A percentile compares a stretch with the other conserved stretches of the same genome.
Evolutionary conservation across 2,329 filamentous ascomycete genomes (phyloP).

Genomic region (Alternaria triticina): DNA sequence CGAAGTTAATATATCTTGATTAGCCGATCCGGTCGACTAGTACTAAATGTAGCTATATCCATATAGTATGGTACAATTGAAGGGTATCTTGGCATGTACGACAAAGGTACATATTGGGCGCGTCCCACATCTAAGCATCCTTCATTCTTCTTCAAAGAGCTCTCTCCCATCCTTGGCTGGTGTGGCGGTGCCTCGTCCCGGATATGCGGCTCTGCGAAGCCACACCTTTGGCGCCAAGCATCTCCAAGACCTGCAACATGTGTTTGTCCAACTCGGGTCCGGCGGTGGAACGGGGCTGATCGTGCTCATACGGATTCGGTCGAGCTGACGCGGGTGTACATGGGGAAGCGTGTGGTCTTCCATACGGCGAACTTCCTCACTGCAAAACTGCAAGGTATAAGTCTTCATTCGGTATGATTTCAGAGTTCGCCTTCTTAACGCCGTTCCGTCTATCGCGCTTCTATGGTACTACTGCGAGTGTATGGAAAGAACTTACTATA

Average conservation of each 20-base stretch:
- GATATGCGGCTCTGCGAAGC: conserved; percentile 1
- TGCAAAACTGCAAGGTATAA: conserved; percentile 29
- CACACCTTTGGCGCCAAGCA: conserved; percentile 6
- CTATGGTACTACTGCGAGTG: not conserved
- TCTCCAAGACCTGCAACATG: conserved; percentile 2
- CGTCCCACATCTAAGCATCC: not conserved
- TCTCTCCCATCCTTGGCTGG: not conserved
- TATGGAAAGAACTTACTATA: conserved; percentile 31
- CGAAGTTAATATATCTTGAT: not conserved
- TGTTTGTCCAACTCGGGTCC: not conserved
- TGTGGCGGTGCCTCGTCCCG: not conserved
- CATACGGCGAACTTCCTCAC: conserved; percentile 28
- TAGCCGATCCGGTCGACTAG: conserved; percentile 9
- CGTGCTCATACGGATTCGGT: conserved; percentile 19
- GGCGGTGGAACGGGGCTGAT: not conserved
- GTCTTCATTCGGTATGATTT: conserved; percentile 13
- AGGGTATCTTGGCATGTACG: conserved; percentile 2
- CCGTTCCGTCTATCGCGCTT: conserved; percentile 6
- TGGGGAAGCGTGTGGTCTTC: conserved; percentile 22
- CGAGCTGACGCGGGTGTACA: conserved; percentile 27
- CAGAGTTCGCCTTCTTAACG: not conserved
- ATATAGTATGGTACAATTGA: conserved; percentile 6
- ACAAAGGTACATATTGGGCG: not conserved
- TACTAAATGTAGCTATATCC: conserved; percentile 14
- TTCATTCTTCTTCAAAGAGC: not conserved